Base-by-base conservation (phyloP, 345 rosid genomes). In the Hibiscus trionum region DNA sequence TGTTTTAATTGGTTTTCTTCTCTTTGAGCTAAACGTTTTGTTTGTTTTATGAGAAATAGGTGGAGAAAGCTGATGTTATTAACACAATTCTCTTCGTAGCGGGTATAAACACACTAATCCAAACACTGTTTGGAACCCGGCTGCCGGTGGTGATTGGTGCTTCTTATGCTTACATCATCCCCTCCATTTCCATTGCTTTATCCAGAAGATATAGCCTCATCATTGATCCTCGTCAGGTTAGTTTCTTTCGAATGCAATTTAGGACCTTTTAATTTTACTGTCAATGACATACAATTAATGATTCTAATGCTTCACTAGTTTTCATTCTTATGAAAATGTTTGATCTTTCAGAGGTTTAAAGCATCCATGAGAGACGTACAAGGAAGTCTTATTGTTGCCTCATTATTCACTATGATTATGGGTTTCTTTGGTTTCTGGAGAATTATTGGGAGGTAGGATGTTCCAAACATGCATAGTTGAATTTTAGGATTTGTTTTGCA, bases 351-450 rank as follows among this genome's bases (percentile, higher is more conserved):
- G 96, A 90, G 88, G 83, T 94, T 94, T 82, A 31, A 78, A 58
- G 70, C 66, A 56, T 75, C 93, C 17, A 88, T 91, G 85, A 82
- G 89, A 76, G 87, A 87, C 24, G 66, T 86, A 53, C 97, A 91
- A 84, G 98, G 97, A 77, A 93, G 97, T 37, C 82, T 90, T 7
- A 83, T 91, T 29, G 59, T 91, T 52, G 95, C 95, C 12, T 85
- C 96, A 7, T 26, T 88, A 53, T 62, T 55, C 64, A 91, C 86
- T 79, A 75, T 86, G 82, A 62, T 84, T 12, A 62, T 88, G 39
- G 98, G 98, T 24, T 90, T 90, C 81, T 82, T 90, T 6, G 98
- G 98, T 42, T 84, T 94, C 70, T 88, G 93, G 89, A 86, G 97
- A 65, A 81, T 91, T 72, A 84, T 90, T 14, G 81, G 83, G 37